Percentiles rank a stretch among this genome's conserved stretches.
Evolutionary conservation across 257 asterid species (phyloP).

Genomic region (Linaria vulgaris): DNA sequence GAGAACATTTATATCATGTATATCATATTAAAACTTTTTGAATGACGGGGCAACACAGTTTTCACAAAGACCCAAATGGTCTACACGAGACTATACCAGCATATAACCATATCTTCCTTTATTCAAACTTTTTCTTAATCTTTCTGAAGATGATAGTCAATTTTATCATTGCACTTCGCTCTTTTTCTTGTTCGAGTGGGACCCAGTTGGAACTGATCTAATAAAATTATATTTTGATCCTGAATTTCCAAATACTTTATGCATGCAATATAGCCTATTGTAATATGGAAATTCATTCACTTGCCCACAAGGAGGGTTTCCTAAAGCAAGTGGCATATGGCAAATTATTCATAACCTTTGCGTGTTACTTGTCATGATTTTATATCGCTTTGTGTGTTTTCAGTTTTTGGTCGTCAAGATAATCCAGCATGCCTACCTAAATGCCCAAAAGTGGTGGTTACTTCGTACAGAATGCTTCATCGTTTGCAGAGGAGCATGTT

Average conservation of each 20-base stretch:
- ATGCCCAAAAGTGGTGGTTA: slow-evolving; percentile 76
- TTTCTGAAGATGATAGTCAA: too few species aligned
- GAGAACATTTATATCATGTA: too few species aligned
- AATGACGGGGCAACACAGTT: too few species aligned
- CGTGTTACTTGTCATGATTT: not conserved
- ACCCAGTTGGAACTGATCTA: not conserved
- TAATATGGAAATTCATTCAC: slow-evolving; percentile 1
- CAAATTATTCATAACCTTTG: slow-evolving; percentile 15
- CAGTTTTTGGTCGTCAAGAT: slow-evolving; percentile 85
- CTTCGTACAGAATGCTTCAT: slow-evolving; percentile 84
- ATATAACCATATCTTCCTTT: too few species aligned
- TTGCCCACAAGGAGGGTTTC: slow-evolving; percentile 2
- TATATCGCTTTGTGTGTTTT: slow-evolving; percentile 10
- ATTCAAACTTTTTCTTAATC: too few species aligned
- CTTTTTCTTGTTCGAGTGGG: slow-evolving; percentile 16
- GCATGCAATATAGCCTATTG: slow-evolving; percentile 8
- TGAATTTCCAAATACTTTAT: slow-evolving; percentile 14
- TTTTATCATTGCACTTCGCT: slow-evolving; percentile 18
- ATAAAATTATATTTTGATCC: too few species aligned
- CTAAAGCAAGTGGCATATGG: not conserved
- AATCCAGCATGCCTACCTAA: slow-evolving; percentile 70
- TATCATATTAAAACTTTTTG: too few species aligned
- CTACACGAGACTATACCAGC: too few species aligned
- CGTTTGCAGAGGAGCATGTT: slow-evolving; percentile 72
- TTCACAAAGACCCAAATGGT: too few species aligned